These are phyloP conservation scores for Gossypium stocksii DNA, from an alignment of 345 rosid genomes.

Conservation along the genomic window DNA sequence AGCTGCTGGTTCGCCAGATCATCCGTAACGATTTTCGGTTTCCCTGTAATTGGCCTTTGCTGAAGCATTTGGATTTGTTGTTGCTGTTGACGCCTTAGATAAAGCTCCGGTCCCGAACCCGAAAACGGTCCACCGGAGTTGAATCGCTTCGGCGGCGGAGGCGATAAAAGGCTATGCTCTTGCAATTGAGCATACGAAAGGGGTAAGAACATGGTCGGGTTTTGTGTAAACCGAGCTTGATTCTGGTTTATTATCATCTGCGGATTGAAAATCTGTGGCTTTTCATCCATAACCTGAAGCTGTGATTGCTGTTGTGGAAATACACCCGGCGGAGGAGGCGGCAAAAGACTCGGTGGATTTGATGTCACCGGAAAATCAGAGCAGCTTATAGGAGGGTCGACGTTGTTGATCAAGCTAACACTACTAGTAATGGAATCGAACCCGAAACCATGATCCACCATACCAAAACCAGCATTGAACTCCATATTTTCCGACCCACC, in stretches of 20 bases:
- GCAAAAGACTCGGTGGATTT: conserved; percentile 16
- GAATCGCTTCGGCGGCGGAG: conserved; percentile 51
- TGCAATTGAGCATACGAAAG: conserved; percentile 35
- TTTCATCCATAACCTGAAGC: conserved; percentile 35
- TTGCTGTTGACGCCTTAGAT: conserved; percentile 37
- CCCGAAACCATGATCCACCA: conserved; percentile 59
- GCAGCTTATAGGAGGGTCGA: conserved; percentile 29
- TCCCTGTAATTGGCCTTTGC: conserved; percentile 27
- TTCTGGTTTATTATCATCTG: conserved; percentile 43
- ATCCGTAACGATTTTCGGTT: conserved; percentile 38
- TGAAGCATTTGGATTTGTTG: conserved; percentile 43
- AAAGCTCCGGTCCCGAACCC: conserved; percentile 47
- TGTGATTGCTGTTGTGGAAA: conserved; percentile 26
- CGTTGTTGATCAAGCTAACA: conserved; percentile 22
- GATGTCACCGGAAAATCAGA: conserved; percentile 25
- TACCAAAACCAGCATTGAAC: conserved; percentile 52
- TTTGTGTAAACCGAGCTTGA: conserved; percentile 45
- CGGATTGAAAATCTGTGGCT: conserved; percentile 46
- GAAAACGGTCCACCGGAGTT: conserved; percentile 43
- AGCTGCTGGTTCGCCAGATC: conserved; percentile 58
- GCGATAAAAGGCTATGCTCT: conserved; percentile 40
- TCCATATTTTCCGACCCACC: conserved; percentile 31
- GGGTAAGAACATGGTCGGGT: conserved; percentile 48
- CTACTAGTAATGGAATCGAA: conserved; percentile 32
- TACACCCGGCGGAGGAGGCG: conserved; percentile 11